These are phyloP conservation scores for Saposhnikovia divaricata DNA, from an alignment of 129 eudicot species.

Conservation along the genomic window DNA sequence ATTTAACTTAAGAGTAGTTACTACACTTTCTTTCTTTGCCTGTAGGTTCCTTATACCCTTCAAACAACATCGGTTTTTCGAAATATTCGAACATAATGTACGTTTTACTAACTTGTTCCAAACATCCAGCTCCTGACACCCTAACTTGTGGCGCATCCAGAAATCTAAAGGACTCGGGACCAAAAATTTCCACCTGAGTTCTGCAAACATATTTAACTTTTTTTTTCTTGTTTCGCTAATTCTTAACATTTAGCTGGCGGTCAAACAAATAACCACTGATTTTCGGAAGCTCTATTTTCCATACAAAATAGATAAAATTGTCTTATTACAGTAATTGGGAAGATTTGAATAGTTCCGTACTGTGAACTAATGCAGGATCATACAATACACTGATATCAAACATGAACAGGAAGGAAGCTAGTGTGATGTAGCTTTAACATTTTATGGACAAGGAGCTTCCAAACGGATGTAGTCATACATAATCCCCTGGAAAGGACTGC, in stretches of 20 bases:
- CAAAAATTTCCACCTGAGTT: too few relatives aligned
- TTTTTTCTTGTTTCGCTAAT: too few relatives aligned
- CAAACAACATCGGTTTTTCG: neutral
- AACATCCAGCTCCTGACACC: too few relatives aligned
- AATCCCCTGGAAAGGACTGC: slow-evolving; percentile 70
- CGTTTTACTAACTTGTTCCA: too few relatives aligned
- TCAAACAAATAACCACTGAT: neutral
- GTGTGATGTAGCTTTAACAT: neutral
- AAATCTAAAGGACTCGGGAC: too few relatives aligned
- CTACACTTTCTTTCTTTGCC: neutral
- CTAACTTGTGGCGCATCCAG: too few relatives aligned
- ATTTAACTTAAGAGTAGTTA: neutral
- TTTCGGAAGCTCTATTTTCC: neutral
- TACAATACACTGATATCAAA: neutral
- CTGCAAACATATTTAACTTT: too few relatives aligned
- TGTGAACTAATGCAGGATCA: neutral
- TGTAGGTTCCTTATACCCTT: neutral
- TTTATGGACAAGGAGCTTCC: slow-evolving; percentile 45
- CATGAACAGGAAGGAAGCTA: neutral
- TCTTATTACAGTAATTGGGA: neutral
- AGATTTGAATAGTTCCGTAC: neutral
- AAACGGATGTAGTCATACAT: slow-evolving; percentile 82
- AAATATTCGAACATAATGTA: neutral
- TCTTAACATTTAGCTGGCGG: too few relatives aligned
- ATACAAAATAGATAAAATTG: neutral